Evolutionary conservation across 768 basidiomycete genomes (phyloP).

Genomic region (Podaxis sp.): DNA sequence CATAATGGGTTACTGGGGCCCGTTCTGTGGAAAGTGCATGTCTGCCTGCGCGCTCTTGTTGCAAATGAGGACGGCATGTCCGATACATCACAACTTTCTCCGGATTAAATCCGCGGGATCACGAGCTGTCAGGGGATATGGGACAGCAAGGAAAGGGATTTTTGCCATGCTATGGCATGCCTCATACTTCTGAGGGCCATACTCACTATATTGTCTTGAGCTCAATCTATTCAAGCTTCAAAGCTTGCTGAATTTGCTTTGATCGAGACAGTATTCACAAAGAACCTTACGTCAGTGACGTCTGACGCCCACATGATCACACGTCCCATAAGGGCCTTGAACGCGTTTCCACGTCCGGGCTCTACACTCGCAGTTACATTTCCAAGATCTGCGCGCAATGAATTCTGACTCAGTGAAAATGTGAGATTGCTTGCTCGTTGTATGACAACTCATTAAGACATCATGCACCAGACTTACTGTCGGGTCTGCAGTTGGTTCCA

Average conservation of each 20-base stretch:
- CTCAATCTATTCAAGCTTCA: neutral
- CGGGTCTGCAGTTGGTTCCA: constrained; percentile 75
- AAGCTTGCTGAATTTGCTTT: neutral
- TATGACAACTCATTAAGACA: constrained; percentile 1
- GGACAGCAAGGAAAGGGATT: too few relatives aligned
- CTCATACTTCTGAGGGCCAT: too few relatives aligned
- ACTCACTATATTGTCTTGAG: too few relatives aligned
- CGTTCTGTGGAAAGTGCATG: too few relatives aligned
- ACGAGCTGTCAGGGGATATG: too few relatives aligned
- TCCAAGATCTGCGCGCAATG: constrained; percentile 4
- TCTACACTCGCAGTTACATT: too few relatives aligned
- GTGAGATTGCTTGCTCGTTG: constrained; percentile 9
- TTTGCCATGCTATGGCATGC: too few relatives aligned
- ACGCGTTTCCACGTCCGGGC: neutral
- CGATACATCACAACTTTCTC: too few relatives aligned
- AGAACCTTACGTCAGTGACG: neutral
- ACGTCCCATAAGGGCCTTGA: neutral
- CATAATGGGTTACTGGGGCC: too few relatives aligned
- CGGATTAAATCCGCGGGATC: too few relatives aligned
- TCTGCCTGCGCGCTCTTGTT: too few relatives aligned
- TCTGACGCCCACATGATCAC: neutral
- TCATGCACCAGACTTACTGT: constrained; percentile 57
- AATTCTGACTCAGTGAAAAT: constrained; percentile 18
- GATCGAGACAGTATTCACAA: neutral
- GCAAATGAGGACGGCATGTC: too few relatives aligned